A percentile compares a stretch with the other conserved stretches of the same genome.
Evolutionary conservation across 768 basidiomycete genomes (phyloP).

Genomic region (Phylloporus sp.): DNA sequence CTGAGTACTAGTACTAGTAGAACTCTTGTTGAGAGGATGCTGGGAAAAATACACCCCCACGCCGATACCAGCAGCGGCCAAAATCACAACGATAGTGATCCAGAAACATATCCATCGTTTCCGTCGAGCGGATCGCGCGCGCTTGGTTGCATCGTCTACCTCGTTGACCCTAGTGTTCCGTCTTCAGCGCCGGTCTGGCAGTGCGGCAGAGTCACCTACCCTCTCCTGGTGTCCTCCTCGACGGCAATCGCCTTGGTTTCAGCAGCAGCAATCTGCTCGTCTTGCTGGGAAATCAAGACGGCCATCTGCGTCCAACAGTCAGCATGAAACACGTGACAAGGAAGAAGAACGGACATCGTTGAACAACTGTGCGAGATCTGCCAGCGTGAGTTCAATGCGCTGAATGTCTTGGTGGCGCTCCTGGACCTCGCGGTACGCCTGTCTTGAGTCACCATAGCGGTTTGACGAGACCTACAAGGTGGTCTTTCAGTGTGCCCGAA

Average conservation of each 20-base stretch:
- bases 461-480: slow-evolving; percentile 59
- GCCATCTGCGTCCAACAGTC: slow-evolving; percentile 53
- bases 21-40: not conserved
- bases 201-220: slow-evolving; percentile 40
- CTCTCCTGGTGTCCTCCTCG: slow-evolving; percentile 63
- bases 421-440: slow-evolving; percentile 84
- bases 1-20: no score
- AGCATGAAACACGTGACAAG: not conserved
- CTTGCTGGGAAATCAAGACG: slow-evolving; percentile 71
- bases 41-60: slow-evolving; percentile 27
- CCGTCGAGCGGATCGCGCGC: slow-evolving; percentile 65
- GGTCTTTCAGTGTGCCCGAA: not conserved
- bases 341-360: slow-evolving; percentile 52
- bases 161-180: slow-evolving; percentile 46
- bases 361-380: slow-evolving; percentile 86
- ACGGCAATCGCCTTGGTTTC: slow-evolving; percentile 60
- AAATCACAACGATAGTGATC: slow-evolving; percentile 51
- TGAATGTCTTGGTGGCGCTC: slow-evolving; percentile 81
- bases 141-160: slow-evolving; percentile 62
- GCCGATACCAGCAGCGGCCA: slow-evolving; percentile 38
- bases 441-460: slow-evolving; percentile 76
- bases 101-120: slow-evolving; percentile 87
- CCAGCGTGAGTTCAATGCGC: slow-evolving; percentile 80
- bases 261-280: slow-evolving; percentile 62
- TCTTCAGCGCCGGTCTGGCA: not conserved